Conservation (phyloP, 1,284 basidiomycete genomes). For the Papiliotrema nemorosa region DNA sequence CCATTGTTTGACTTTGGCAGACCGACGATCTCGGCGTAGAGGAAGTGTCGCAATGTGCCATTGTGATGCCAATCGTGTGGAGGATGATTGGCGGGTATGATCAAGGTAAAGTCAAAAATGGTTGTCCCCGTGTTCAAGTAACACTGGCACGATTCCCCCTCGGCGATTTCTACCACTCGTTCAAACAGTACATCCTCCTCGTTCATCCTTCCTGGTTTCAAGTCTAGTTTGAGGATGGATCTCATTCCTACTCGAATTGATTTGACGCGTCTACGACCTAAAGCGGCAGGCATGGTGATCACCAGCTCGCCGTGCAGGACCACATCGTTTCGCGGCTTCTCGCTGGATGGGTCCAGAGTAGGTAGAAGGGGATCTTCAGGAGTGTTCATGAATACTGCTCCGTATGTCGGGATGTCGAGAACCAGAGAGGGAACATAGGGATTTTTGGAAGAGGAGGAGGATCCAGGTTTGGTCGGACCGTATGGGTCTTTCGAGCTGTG, state of each 20-base stretch:
- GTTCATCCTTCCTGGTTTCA: conserved; percentile 9
- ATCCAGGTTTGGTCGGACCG: background rate
- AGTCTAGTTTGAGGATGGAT: background rate
- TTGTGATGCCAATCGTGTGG: conserved; percentile 31
- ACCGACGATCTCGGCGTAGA: conserved; percentile 30
- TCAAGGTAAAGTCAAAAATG: conserved; percentile 19
- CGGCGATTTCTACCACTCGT: conserved; percentile 9
- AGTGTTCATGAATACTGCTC: conserved; percentile 2
- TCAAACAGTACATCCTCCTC: conserved; percentile 14
- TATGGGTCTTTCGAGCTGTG: conserved; percentile 1
- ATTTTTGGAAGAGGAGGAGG: background rate
- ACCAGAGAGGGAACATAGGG: background rate
- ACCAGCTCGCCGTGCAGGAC: conserved; percentile 4
- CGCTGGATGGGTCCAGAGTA: background rate
- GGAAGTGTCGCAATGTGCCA: conserved; percentile 19
- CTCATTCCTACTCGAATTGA: conserved; percentile 5
- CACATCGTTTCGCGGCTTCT: background rate
- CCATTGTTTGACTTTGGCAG: conserved; percentile 7
- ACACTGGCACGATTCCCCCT: background rate
- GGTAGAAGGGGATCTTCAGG: background rate
- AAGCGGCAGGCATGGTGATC: conserved; percentile 5
- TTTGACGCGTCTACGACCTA: conserved; percentile 5
- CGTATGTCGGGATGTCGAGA: conserved; percentile 2
- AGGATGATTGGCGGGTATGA: conserved; percentile 25
- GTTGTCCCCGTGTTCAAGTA: background rate